phyloP scores from a whole-genome alignment of 441 rosid species.

The Bruguiera hainesii region DNA sequence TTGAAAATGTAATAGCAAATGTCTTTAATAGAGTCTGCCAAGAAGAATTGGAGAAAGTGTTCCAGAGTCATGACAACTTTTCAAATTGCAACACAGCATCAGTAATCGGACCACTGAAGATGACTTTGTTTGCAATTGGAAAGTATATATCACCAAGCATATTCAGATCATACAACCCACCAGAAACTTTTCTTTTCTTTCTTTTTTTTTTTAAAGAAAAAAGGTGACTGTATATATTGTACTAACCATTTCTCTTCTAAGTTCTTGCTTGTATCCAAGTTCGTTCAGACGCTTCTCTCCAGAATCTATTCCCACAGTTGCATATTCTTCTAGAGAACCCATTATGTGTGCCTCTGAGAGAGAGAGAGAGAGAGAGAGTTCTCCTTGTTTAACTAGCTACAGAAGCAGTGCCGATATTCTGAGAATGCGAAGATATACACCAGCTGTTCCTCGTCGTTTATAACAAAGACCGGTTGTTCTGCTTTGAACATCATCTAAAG shows the following conservation, averaged over 20 bases:
- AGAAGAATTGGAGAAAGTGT: neutral
- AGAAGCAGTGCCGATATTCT: too few species aligned
- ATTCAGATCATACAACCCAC: neutral
- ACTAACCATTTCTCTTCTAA: constrained; percentile 58
- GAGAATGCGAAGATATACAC: too few species aligned
- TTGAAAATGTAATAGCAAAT: constrained; percentile 57
- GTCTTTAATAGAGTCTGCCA: constrained; percentile 60
- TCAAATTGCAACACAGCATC: too few species aligned
- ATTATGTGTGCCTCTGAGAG: neutral
- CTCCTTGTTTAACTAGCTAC: too few species aligned
- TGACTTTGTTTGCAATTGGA: too few species aligned
- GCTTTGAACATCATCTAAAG: too few species aligned
- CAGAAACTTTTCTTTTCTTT: neutral
- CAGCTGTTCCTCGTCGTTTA: too few species aligned
- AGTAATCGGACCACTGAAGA: too few species aligned
- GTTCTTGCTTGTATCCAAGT: constrained; percentile 70
- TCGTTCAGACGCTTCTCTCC: constrained; percentile 66
- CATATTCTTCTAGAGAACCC: neutral
- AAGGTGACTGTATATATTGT: neutral
- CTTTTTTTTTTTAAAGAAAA: neutral
- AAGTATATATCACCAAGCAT: neutral
- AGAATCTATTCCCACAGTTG: constrained; percentile 33
- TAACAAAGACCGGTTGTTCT: too few species aligned
- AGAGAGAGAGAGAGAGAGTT: too few species aligned
- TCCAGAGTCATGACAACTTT: neutral